Evolutionary conservation across 2,329 filamentous ascomycete species (phyloP).

Genomic region (Fusarium praegraminearum): DNA sequence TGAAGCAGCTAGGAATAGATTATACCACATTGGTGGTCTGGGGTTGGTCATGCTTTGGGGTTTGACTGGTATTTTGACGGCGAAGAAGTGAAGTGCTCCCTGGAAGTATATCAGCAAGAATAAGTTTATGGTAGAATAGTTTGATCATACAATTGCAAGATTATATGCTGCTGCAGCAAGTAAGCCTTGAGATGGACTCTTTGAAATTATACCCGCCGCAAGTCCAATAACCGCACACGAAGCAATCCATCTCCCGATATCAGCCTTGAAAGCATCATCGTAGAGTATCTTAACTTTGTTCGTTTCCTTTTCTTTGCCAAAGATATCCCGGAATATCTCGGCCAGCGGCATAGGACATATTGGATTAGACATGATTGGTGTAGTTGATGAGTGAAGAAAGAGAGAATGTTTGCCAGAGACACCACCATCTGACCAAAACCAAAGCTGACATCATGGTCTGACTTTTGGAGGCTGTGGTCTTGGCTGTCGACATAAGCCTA

Average conservation of each 20-base stretch:
- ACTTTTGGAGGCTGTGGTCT: slow-evolving; percentile 7
- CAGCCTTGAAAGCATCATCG: slow-evolving; percentile 32
- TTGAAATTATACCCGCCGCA: slow-evolving; percentile 35
- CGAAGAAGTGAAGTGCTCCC: slow-evolving; percentile 28
- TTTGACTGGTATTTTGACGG: slow-evolving; percentile 9
- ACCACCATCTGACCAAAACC: background rate
- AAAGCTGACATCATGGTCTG: background rate
- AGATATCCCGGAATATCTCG: slow-evolving; percentile 30
- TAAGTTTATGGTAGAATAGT: fast-evolving
- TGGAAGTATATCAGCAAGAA: background rate
- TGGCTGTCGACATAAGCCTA: slow-evolving; percentile 2
- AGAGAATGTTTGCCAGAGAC: background rate
- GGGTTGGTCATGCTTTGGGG: slow-evolving; percentile 13
- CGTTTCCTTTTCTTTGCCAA: slow-evolving; percentile 23
- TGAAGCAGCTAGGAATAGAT: slow-evolving; percentile 16
- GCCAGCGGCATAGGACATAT: slow-evolving; percentile 29
- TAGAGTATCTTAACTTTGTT: slow-evolving; percentile 35
- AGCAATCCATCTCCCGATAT: slow-evolving; percentile 31
- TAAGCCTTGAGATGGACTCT: slow-evolving; percentile 13
- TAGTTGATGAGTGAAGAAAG: background rate
- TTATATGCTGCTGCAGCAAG: slow-evolving; percentile 29
- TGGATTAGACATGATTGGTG: slow-evolving; percentile 22
- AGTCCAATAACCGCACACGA: slow-evolving; percentile 29
- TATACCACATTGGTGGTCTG: slow-evolving; percentile 25
- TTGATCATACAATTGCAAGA: slow-evolving; percentile 19